Evolutionary conservation across 2,329 filamentous ascomycete species (phyloP), one percentile per base, ranked within the genome.

Genomic region (Aspergillus unguis): DNA sequence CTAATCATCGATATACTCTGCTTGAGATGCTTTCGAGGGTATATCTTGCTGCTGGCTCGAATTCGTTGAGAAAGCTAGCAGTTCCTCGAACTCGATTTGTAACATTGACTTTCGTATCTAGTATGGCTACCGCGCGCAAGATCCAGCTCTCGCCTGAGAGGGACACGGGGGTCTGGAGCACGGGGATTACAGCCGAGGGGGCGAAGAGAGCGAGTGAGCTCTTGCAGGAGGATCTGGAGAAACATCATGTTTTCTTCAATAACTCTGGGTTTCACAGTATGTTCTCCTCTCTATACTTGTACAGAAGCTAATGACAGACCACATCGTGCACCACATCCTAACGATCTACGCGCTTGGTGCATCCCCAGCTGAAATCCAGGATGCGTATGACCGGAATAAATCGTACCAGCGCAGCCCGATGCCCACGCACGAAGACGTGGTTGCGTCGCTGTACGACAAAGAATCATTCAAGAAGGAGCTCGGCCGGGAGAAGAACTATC

Each of bases 241-340:
- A 72, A 32, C 83, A 91, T 61, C 88, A 95, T 65, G 86, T 91
- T 53, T 95, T 86, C 73, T 95, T 91, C 77, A 95, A 94, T 56
- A 55, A 79, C 0, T 65, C 70, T 1, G 86, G 87, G 0, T 95
- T 87, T 57, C 92, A 96, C 65, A 89, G 72, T 75, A 58, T 25
- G 63, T 61, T 23, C 5, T 8, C n/a, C 31, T 10, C 4, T 45
- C 7, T 6, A 36, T 6, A 33, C 3, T 25, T 6, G 10, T n/a
- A n/a, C 6, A 10, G 17, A 10, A 36, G 6, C 6, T 44, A 33
- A 29, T 36, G n/a, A 5, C 44, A 75, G 73, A 96, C 67, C 91
- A 96, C 64, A 89, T 94, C 55, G 80, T 79, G 3, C 91, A 96
- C 62, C 85, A 90, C 33, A 72, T 95, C 4, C 80, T 95, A 8